phyloP scores from a whole-genome alignment of 2,329 filamentous ascomycete species.

The Neopestalotiopsis sp. region DNA sequence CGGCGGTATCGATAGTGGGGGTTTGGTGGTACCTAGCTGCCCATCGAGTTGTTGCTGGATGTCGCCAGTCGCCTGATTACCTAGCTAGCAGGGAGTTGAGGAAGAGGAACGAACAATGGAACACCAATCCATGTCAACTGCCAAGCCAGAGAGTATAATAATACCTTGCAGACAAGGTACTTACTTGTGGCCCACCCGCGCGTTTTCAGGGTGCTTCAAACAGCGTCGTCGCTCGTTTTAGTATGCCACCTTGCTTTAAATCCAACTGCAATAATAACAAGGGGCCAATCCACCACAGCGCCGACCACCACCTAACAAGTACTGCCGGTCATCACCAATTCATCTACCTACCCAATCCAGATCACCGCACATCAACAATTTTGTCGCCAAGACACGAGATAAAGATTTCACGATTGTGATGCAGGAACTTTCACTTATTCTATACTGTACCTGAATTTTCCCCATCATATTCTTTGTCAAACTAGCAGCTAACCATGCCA shows the following conservation, averaged over 20 bases:
- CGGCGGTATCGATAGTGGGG: conserved; percentile 1
- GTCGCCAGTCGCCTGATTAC: not conserved
- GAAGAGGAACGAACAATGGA: not conserved
- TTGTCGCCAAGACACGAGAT: not conserved
- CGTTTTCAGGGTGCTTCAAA: not conserved
- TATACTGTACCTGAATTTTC: not conserved
- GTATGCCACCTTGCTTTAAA: not conserved
- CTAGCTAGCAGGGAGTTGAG: not conserved
- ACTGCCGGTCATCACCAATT: no score
- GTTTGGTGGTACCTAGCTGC: no score
- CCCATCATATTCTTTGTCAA: not conserved
- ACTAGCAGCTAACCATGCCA: not conserved
- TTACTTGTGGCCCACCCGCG: not conserved
- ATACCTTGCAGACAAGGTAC: not conserved
- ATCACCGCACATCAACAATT: not conserved
- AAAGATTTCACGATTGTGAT: not conserved
- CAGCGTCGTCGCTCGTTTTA: not conserved
- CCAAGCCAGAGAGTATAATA: not conserved
- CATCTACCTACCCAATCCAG: no score
- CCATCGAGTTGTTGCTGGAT: no score
- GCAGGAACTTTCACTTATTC: not conserved
- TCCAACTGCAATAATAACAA: not conserved
- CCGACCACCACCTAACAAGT: not conserved
- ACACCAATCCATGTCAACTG: not conserved
- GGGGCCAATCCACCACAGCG: not conserved